Evolutionary conservation across 2,329 filamentous ascomycete species (phyloP).

Genomic region (Westerdykella ornata): DNA sequence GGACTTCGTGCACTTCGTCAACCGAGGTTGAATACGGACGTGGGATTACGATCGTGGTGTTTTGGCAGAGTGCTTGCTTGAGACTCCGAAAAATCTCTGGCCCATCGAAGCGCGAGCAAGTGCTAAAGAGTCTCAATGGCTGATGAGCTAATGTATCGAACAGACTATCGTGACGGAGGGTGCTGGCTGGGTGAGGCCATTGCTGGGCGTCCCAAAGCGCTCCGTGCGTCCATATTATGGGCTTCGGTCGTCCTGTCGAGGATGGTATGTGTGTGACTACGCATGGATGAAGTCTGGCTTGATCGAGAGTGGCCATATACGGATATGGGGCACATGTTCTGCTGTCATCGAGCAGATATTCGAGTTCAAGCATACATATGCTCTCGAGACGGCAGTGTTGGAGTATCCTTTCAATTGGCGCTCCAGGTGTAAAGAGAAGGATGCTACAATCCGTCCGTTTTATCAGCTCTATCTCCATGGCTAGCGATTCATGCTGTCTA

Average conservation of each 20-base stretch:
- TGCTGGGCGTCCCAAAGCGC: slow-evolving; percentile 1
- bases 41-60: slow-evolving; percentile 15
- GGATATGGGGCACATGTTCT: slow-evolving; percentile 12
- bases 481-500: slow-evolving; percentile 23
- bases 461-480: slow-evolving; percentile 22
- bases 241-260: slow-evolving; percentile 35
- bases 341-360: slow-evolving; percentile 15
- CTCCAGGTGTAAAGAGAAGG: slow-evolving; percentile 21
- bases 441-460: slow-evolving; percentile 21
- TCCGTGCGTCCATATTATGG: slow-evolving; percentile 28
- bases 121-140: slow-evolving; percentile 13
- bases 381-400: slow-evolving; percentile 21
- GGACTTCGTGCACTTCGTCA: slow-evolving; percentile 12
- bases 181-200: too few relatives aligned
- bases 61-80: slow-evolving; percentile 11
- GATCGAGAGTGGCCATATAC: slow-evolving; percentile 23
- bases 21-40: slow-evolving; percentile 13
- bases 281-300: slow-evolving; percentile 27
- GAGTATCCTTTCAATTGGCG: slow-evolving; percentile 17
- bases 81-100: slow-evolving; percentile 14
- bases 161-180: too few relatives aligned
- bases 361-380: slow-evolving; percentile 21
- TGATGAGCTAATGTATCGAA: background rate
- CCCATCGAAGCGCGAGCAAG: slow-evolving; percentile 16
- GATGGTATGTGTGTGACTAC: slow-evolving; percentile 36